A percentile compares a stretch with the other conserved stretches of the same genome.
phyloP scores from a whole-genome alignment of 176 grass and related monocot species.

The Saccharum spontaneum region DNA sequence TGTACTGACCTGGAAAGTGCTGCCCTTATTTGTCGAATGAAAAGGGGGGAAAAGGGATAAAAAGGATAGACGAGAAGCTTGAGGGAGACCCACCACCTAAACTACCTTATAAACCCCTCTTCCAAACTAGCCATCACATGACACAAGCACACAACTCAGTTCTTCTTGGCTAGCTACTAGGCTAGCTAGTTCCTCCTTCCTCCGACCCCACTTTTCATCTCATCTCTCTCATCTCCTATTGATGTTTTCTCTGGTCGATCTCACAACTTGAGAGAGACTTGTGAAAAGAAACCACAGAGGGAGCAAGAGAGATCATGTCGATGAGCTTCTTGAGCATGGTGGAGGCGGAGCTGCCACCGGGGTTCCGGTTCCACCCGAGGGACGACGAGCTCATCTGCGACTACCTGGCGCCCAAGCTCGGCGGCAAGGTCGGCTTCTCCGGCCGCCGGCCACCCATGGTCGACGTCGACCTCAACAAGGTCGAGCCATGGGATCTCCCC shows the following conservation, averaged over 20 bases:
- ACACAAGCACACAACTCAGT: conserved; percentile 19
- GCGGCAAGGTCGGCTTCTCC: conserved; percentile 38
- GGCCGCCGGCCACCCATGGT: conserved; percentile 56
- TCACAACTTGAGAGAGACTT: neutral
- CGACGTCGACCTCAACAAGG: conserved; percentile 91
- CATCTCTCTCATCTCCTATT: neutral
- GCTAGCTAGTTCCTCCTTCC: neutral
- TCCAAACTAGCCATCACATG: conserved; percentile 19
- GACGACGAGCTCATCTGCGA: conserved; percentile 97
- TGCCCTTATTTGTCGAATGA: conserved; percentile 38
- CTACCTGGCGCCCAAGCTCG: conserved; percentile 70
- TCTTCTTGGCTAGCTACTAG: neutral
- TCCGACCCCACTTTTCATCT: neutral
- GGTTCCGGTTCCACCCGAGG: conserved; percentile 92
- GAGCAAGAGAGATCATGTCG: conserved; percentile 10
- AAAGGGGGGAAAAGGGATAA: conserved; percentile 8
- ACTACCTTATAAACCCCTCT: conserved; percentile 67
- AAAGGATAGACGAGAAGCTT: conserved; percentile 22
- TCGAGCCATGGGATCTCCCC: conserved; percentile 93
- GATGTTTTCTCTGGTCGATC: conserved; percentile 2
- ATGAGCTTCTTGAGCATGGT: conserved; percentile 97
- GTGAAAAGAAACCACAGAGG: neutral
- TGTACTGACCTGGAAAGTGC: conserved; percentile 37
- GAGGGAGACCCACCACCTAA: conserved; percentile 61
- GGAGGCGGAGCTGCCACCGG: conserved; percentile 82